Percentiles rank a stretch among this genome's conserved stretches.
phyloP scores from a whole-genome alignment of 495 filamentous ascomycete species.

The Tuber calosporum region DNA sequence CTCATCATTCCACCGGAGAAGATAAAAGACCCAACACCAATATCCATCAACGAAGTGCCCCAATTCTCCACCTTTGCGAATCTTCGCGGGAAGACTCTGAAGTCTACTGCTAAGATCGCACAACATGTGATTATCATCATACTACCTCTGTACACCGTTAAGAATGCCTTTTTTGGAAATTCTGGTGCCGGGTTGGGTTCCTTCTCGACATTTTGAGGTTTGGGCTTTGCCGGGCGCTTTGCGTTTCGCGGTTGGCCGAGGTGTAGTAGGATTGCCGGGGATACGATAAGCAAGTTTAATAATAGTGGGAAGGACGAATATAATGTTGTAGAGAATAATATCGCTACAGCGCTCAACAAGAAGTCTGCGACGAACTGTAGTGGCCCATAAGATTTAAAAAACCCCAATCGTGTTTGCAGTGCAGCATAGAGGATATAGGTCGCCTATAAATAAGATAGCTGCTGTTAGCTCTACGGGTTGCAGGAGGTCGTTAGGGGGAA shows the following conservation, averaged over 20 bases:
- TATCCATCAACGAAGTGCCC: conserved; percentile 96
- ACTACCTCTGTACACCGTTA: conserved; percentile 79
- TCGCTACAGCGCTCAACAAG: conserved; percentile 71
- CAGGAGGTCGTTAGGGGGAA: conserved; percentile 6
- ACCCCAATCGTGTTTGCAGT: conserved; percentile 75
- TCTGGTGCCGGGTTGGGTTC: conserved; percentile 29
- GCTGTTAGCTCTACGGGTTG: conserved; percentile 14
- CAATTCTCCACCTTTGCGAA: conserved; percentile 98
- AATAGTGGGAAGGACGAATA: conserved; percentile 71
- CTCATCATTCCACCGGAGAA: conserved; percentile 92
- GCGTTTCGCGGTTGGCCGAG: conserved; percentile 44
- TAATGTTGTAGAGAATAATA: conserved; percentile 76
- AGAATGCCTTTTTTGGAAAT: conserved; percentile 77
- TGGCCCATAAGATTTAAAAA: conserved; percentile 69
- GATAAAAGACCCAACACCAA: conserved; percentile 95
- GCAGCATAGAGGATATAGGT: conserved; percentile 81
- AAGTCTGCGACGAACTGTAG: conserved; percentile 69
- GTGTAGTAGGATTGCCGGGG: conserved; percentile 59
- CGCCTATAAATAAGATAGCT: conserved; percentile 48
- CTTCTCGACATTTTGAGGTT: conserved; percentile 18
- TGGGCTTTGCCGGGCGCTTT: conserved; percentile 29
- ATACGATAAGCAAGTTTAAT: conserved; percentile 65
- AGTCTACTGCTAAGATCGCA: conserved; percentile 96
- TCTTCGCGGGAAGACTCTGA: conserved; percentile 80
- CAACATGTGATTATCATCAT: conserved; percentile 93